Percentiles rank a stretch among this genome's conserved stretches.
phyloP scores from a whole-genome alignment of 2,329 filamentous ascomycete genomes.

The Tolypocladium pustulatum region DNA sequence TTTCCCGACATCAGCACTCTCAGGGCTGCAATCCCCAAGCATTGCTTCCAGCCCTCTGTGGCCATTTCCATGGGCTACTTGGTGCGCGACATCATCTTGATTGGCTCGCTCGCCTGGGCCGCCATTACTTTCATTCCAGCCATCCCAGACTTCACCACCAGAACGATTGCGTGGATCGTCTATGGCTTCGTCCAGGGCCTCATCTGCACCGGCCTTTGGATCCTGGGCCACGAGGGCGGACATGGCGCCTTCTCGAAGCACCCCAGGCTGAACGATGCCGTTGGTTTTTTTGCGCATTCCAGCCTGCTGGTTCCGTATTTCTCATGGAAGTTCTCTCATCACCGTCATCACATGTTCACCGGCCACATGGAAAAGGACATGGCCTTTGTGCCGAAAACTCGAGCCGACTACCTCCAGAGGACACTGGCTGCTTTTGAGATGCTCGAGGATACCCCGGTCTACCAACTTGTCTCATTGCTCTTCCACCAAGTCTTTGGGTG shows the following conservation, averaged over 20 bases:
- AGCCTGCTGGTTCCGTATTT: slow-evolving; percentile 60
- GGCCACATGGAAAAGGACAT: slow-evolving; percentile 60
- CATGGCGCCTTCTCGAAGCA: slow-evolving; percentile 55
- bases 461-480: neutral
- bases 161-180: slow-evolving; percentile 40
- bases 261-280: slow-evolving; percentile 45
- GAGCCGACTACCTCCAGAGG: slow-evolving; percentile 21
- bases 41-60: slow-evolving; percentile 35
- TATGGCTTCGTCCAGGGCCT: slow-evolving; percentile 57
- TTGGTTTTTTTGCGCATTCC: slow-evolving; percentile 55
- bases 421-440: neutral
- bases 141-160: neutral
- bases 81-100: neutral
- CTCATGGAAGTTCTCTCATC: slow-evolving; percentile 61
- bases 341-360: slow-evolving; percentile 57
- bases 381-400: slow-evolving; percentile 44
- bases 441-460: neutral
- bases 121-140: neutral
- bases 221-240: slow-evolving; percentile 60
- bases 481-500: neutral
- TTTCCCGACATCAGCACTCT: slow-evolving; percentile 39
- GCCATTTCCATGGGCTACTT: slow-evolving; percentile 20
- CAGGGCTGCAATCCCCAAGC: slow-evolving; percentile 16
- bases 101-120: neutral
- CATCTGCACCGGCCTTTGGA: slow-evolving; percentile 59